A percentile compares a stretch with the other conserved stretches of the same genome.
Conservation (phyloP, 352 stramenopile genomes). For the Elongisporangium prolatum region DNA sequence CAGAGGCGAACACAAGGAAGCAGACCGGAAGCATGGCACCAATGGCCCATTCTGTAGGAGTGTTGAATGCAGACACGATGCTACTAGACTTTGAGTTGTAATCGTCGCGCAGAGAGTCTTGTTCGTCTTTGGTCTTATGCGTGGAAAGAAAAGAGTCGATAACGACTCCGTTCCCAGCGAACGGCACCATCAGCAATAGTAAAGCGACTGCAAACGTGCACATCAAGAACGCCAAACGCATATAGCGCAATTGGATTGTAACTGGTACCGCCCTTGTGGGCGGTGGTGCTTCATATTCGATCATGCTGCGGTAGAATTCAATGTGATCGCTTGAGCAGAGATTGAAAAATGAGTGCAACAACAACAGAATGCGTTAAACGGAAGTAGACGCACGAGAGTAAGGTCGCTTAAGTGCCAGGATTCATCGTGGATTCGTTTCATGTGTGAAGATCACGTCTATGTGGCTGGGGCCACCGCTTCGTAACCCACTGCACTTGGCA, state of each 20-base stretch:
- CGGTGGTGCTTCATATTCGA: not conserved
- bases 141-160: not conserved
- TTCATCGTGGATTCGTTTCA: not conserved
- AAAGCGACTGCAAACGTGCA: not conserved
- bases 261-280: not conserved
- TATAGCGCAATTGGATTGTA: not conserved
- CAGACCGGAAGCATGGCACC: not conserved
- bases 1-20: not conserved
- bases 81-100: not conserved
- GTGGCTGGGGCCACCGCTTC: not conserved
- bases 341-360: not conserved
- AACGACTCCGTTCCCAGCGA: not conserved
- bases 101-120: not conserved
- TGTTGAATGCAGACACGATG: not conserved
- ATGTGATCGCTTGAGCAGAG: not conserved
- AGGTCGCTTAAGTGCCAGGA: not conserved
- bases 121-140: not conserved
- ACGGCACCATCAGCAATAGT: not conserved
- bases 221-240: not conserved
- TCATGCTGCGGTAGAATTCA: not conserved
- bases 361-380: not conserved
- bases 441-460: not conserved
- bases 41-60: not conserved
- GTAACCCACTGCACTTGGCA: not conserved
- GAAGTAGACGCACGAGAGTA: not conserved